Conservation (phyloP, 257 asterid species). For the Knoxia roxburghii region DNA sequence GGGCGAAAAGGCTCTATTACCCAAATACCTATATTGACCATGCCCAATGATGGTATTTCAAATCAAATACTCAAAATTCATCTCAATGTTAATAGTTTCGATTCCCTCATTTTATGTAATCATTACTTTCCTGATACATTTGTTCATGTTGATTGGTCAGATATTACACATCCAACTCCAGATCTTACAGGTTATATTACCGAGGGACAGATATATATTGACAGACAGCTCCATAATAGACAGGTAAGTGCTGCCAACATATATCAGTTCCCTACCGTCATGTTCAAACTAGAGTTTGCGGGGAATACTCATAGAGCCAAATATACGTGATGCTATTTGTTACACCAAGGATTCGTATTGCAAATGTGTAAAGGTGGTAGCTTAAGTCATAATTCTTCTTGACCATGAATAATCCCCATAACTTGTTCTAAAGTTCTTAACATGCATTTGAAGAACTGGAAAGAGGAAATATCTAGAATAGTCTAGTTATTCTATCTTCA, state of each 20-base stretch:
- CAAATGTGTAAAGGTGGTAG: background rate
- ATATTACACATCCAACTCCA: slow-evolving; percentile 99
- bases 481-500: too few species aligned
- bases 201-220: slow-evolving; percentile 97
- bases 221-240: slow-evolving; percentile 74
- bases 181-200: slow-evolving; percentile 99
- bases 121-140: slow-evolving; percentile 7
- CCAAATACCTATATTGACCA: slow-evolving; percentile 91
- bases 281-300: background rate
- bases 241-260: slow-evolving; percentile 28
- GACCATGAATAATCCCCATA: too few species aligned
- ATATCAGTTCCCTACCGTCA: background rate
- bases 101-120: background rate
- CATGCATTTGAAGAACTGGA: too few species aligned
- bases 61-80: slow-evolving; percentile 1
- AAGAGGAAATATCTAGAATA: too few species aligned
- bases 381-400: too few species aligned
- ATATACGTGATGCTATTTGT: background rate
- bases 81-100: background rate
- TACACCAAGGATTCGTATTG: background rate
- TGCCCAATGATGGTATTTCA: slow-evolving; percentile 91
- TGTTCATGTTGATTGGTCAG: slow-evolving; percentile 39
- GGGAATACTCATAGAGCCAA: background rate
- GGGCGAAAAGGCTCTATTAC: slow-evolving; percentile 97
- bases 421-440: background rate